phyloP scores from a whole-genome alignment of 805 yeast species.

The Myxozyma udenii region DNA sequence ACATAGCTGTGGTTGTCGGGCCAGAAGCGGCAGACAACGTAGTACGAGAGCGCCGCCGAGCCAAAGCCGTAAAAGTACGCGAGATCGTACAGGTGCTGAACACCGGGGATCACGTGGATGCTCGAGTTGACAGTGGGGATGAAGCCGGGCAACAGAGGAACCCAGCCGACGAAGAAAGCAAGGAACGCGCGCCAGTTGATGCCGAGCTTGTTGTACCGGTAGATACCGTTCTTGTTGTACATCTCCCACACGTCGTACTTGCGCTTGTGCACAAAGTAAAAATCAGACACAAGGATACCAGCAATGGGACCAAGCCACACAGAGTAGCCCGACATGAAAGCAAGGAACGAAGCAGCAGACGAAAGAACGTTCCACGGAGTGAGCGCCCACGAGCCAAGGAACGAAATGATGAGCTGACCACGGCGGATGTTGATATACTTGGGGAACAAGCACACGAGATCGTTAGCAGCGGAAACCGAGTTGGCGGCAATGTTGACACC shows the following conservation, averaged over 20 bases:
- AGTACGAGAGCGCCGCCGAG: slow-evolving; percentile 51
- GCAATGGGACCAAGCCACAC: slow-evolving; percentile 46
- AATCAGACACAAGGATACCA: slow-evolving; percentile 43
- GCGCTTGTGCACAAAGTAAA: slow-evolving; percentile 43
- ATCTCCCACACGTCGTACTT: slow-evolving; percentile 45
- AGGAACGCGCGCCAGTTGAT: slow-evolving; percentile 45
- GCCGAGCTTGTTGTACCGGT: slow-evolving; percentile 46
- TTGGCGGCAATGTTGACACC: slow-evolving; percentile 62
- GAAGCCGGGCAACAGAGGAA: slow-evolving; percentile 32
- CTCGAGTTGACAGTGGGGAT: slow-evolving; percentile 28
- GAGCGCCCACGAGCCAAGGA: slow-evolving; percentile 37
- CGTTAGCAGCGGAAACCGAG: slow-evolving; percentile 45
- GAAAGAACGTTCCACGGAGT: slow-evolving; percentile 46
- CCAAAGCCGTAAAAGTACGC: slow-evolving; percentile 69
- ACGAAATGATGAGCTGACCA: slow-evolving; percentile 46
- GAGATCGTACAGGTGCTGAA: slow-evolving; percentile 50
- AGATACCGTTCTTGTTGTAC: slow-evolving; percentile 43
- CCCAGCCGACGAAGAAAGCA: slow-evolving; percentile 40
- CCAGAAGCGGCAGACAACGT: slow-evolving; percentile 48
- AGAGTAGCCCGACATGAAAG: slow-evolving; percentile 41
- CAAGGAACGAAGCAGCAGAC: slow-evolving; percentile 40
- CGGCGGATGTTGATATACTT: slow-evolving; percentile 46
- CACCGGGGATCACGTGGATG: slow-evolving; percentile 59
- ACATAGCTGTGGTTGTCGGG: slow-evolving; percentile 43
- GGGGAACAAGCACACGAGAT: slow-evolving; percentile 45